A percentile compares a stretch with the other conserved stretches of the same genome.
phyloP scores from a whole-genome alignment of 78 protist genomes.

The Guillardia theta region DNA sequence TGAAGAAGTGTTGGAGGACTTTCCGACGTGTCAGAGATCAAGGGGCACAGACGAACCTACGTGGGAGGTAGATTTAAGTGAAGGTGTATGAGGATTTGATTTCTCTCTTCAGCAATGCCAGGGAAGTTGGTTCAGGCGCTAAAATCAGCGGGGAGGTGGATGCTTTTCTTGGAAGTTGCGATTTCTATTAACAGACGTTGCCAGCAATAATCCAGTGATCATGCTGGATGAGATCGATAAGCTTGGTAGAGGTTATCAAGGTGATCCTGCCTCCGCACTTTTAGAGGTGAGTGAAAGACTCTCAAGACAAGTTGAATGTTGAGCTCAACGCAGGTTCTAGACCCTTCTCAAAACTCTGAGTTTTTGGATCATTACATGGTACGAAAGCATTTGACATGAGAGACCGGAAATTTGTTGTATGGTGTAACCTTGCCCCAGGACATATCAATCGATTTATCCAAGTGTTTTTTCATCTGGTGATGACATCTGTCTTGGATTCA shows the following conservation, averaged over 20 bases:
- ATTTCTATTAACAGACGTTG: no score
- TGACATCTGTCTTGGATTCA: no score
- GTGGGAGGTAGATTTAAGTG: no score
- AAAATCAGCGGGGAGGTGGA: slow-evolving; percentile 63
- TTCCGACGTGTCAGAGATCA: slow-evolving; percentile 89
- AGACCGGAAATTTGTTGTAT: no score
- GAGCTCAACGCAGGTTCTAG: no score
- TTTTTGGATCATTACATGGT: slow-evolving; percentile 91
- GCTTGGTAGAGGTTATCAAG: slow-evolving; percentile 66
- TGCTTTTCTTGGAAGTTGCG: no score
- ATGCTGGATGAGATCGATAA: slow-evolving; percentile 92
- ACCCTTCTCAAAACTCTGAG: slow-evolving; percentile 90
- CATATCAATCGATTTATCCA: neutral
- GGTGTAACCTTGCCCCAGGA: neutral
- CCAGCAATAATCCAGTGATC: slow-evolving; percentile 88
- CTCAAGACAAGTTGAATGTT: no score
- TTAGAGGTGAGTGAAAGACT: no score
- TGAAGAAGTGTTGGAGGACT: slow-evolving; percentile 65
- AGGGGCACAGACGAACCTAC: slow-evolving; percentile 79
- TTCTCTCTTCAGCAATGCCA: no score
- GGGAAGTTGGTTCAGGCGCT: slow-evolving; percentile 93
- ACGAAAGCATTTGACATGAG: no score
- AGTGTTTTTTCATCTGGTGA: slow-evolving; percentile 87
- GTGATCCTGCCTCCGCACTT: slow-evolving; percentile 92
- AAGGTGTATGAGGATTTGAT: no score